Conservation (phyloP, 176 grass and related monocot species). For the Thinopyrum elongatum region DNA sequence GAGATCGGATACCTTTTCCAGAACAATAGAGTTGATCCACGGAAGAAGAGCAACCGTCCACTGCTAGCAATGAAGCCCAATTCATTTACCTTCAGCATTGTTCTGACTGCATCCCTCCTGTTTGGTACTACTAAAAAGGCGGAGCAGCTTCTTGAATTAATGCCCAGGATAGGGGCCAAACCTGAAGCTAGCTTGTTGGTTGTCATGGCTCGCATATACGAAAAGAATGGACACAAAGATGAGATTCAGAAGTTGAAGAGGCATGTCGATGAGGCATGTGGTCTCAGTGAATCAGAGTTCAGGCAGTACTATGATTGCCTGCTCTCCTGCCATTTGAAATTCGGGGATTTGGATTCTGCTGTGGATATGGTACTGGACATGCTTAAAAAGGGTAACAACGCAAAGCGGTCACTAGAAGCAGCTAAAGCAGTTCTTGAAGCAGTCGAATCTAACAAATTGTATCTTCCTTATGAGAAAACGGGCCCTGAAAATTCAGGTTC, state of each 20-base stretch:
- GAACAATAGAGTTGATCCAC: conserved; percentile 72
- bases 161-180: conserved; percentile 62
- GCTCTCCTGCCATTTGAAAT: conserved; percentile 80
- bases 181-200: conserved; percentile 60
- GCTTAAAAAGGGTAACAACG: conserved; percentile 73
- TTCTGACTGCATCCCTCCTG: conserved; percentile 66
- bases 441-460: conserved; percentile 49
- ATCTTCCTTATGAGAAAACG: conserved; percentile 42
- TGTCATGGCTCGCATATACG: conserved; percentile 81
- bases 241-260: conserved; percentile 74
- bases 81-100: conserved; percentile 63
- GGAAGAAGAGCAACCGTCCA: conserved; percentile 66
- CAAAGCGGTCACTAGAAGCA: conserved; percentile 62
- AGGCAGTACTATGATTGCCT: conserved; percentile 75
- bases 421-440: conserved; percentile 60
- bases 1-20: conserved; percentile 82
- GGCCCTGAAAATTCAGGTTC: conserved; percentile 16
- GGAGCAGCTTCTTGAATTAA: conserved; percentile 80
- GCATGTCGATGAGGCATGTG: conserved; percentile 67
- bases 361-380: conserved; percentile 78
- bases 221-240: conserved; percentile 79
- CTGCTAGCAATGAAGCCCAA: conserved; percentile 77
- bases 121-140: conserved; percentile 78
- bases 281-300: conserved; percentile 68
- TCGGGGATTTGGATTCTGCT: conserved; percentile 65